Evolutionary conservation across 192 early-diverging fungal genomes (phyloP).

Genomic region (Oehlia diaphana): DNA sequence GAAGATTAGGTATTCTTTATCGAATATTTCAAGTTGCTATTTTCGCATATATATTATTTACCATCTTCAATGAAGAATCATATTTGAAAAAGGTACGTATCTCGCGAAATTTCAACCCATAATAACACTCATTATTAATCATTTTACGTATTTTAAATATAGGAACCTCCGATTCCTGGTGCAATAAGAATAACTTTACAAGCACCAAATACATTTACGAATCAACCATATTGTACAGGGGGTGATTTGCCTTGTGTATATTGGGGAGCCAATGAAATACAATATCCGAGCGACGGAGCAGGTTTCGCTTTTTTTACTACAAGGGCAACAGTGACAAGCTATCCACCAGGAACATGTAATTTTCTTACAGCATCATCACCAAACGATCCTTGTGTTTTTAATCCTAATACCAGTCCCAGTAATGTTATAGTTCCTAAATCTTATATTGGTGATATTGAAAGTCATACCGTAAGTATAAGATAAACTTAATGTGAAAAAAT

Average conservation of each 20-base stretch:
- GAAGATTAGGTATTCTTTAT: constrained; percentile 9
- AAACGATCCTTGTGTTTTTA: constrained; percentile 22
- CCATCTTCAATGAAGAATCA: background rate
- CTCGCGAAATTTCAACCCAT: background rate
- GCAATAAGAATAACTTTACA: constrained; percentile 25
- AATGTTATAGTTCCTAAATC: constrained; percentile 29
- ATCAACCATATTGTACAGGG: constrained; percentile 7
- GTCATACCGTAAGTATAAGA: constrained; percentile 29
- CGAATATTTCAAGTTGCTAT: constrained; percentile 3
- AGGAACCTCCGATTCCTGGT: constrained; percentile 27
- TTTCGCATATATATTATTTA: constrained; percentile 4
- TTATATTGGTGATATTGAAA: constrained; percentile 41
- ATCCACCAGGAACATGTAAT: constrained; percentile 31
- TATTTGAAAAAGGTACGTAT: constrained; percentile 22
- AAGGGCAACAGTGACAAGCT: constrained; percentile 32
- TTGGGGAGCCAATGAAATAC: constrained; percentile 29
- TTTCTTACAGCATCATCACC: constrained; percentile 23
- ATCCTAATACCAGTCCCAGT: constrained; percentile 15
- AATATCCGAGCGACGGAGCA: constrained; percentile 25
- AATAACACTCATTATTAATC: background rate
- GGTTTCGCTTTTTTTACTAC: constrained; percentile 41
- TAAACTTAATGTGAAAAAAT: background rate
- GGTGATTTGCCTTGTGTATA: background rate
- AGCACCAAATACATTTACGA: background rate
- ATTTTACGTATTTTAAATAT: background rate